Conservation (phyloP, 306 rosid species). For the Cicer chorassanicum region DNA sequence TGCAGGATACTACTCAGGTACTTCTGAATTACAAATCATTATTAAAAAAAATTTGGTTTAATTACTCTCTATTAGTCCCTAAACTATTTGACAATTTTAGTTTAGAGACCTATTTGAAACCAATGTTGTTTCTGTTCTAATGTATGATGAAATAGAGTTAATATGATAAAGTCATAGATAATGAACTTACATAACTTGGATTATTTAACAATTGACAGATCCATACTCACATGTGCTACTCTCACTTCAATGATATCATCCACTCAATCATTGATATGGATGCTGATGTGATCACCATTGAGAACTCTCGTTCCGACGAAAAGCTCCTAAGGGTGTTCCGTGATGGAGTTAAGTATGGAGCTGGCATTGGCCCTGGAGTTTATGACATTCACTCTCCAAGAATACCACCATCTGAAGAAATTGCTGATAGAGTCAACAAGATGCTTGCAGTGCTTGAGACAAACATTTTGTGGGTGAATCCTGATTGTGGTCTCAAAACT, state of each 20-base stretch:
- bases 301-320: slow-evolving; percentile 93
- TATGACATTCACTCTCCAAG: slow-evolving; percentile 90
- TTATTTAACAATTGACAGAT: slow-evolving; percentile 53
- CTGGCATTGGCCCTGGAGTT: slow-evolving; percentile 91
- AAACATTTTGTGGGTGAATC: slow-evolving; percentile 87
- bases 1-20: slow-evolving; percentile 84
- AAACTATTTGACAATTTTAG: too few relatives aligned
- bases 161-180: background rate
- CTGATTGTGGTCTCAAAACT: slow-evolving; percentile 87
- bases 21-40: background rate
- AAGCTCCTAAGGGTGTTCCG: slow-evolving; percentile 89
- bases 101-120: too few relatives aligned
- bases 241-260: slow-evolving; percentile 90
- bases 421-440: slow-evolving; percentile 81
- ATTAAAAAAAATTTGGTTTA: too few relatives aligned
- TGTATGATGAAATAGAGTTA: background rate
- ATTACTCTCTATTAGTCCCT: too few relatives aligned
- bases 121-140: background rate
- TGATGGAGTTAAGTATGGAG: slow-evolving; percentile 89
- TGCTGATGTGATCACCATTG: slow-evolving; percentile 92
- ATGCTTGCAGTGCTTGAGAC: slow-evolving; percentile 90
- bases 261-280: slow-evolving; percentile 93
- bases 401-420: slow-evolving; percentile 85
- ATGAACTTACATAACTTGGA: slow-evolving; percentile 41
- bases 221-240: slow-evolving; percentile 97